Conservation (phyloP, 768 basidiomycete species). For the Clitopilus hobsonii region DNA sequence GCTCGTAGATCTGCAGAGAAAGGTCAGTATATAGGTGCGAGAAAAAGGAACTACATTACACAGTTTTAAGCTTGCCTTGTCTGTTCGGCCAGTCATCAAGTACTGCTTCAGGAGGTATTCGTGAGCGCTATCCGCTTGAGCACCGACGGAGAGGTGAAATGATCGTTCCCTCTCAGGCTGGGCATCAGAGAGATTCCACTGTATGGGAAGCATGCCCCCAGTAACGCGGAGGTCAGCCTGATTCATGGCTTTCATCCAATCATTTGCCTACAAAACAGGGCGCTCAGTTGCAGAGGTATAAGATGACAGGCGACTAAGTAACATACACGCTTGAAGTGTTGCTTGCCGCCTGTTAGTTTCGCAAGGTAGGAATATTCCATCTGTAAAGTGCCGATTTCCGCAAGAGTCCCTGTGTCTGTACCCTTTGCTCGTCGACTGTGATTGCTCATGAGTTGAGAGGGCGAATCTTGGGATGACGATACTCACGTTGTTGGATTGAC, state of each 20-base stretch:
- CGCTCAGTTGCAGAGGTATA: not conserved
- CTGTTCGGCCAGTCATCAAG: constrained; percentile 58
- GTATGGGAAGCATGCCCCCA: constrained; percentile 61
- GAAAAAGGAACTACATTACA: constrained; percentile 37
- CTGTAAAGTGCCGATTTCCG: constrained; percentile 80
- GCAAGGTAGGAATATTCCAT: constrained; percentile 85
- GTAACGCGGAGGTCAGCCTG: constrained; percentile 38
- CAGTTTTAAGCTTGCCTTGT: constrained; percentile 57
- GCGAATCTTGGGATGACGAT: not conserved
- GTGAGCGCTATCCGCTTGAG: constrained; percentile 67
- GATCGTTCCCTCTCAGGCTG: constrained; percentile 22
- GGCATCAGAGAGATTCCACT: constrained; percentile 49
- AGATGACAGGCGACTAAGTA: not conserved
- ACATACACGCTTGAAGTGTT: constrained; percentile 53
- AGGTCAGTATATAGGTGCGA: not conserved
- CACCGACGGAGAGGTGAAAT: constrained; percentile 53
- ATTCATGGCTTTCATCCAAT: constrained; percentile 43
- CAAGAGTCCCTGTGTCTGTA: constrained; percentile 41
- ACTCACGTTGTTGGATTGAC: constrained; percentile 62
- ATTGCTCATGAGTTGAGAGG: not conserved
- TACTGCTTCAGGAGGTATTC: constrained; percentile 77
- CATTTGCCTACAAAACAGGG: constrained; percentile 32
- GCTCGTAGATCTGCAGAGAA: constrained; percentile 47
- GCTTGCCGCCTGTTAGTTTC: constrained; percentile 66
- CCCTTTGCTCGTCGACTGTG: constrained; percentile 28